Base-by-base conservation (phyloP, 148 eudicot genomes). In the Gaultheria prostrata region DNA sequence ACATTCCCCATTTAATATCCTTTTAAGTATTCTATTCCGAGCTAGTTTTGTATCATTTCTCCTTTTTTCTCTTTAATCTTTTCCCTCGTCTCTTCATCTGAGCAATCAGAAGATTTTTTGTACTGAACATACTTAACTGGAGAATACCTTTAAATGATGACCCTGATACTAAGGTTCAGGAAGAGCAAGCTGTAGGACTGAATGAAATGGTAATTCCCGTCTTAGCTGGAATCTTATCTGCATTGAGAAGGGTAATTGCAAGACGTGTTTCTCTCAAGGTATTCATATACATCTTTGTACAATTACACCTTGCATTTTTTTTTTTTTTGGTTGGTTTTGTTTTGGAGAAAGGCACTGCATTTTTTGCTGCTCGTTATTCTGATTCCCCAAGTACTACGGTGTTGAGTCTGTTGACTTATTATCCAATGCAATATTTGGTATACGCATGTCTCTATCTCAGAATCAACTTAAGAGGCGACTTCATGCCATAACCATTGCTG, bases 221-320 rank as follows among this genome's bases (percentile, higher is more conserved):
- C 67, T 70, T 90, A 85, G 99, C 99, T 83, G 99, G 99, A 83
- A 91, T 97, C 85, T 90, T 97, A 89, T 97, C 99, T 78, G 98
- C 99, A 77, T 85, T 97, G 85, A 93, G 97, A 89, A 91, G 99
- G 87, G 99, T 97, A 57, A 92, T 94, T 78, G 87, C 97, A 80
- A 89, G 99, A 73, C 98, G 99, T 73, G 89, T 92, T 89, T 97
- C 98, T 65, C 92, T 97, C 79, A 97, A 96, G 99, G 99, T 97
- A 88, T 76, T 79, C 67, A 57, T 65, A 84, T 77, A 53, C 35
- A n/a, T 72, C 21, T 67, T n/a, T 28, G 17, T 51, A 17, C n/a
- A 67, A 10, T 83, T 80, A 46, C 77, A 33, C 32, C 53, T 9
- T 76, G 57, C 32, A 56, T 26, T 73, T 24, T 63, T n/a, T 59